phyloP scores from a whole-genome alignment of 2,329 filamentous ascomycete species.

The Knoxdaviesia capensis region DNA sequence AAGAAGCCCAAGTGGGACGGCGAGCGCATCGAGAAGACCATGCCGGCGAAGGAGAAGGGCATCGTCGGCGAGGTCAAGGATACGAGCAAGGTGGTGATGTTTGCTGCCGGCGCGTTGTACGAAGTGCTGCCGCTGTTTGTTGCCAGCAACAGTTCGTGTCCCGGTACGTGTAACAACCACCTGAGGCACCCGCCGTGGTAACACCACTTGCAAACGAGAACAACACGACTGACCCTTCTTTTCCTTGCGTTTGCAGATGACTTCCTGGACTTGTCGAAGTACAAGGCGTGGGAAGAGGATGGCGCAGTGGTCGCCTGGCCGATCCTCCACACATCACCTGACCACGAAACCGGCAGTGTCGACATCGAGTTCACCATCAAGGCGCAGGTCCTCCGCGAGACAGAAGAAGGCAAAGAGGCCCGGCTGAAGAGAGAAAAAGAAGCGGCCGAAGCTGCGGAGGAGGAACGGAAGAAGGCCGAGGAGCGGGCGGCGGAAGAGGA shows the following conservation, averaged over 20 bases:
- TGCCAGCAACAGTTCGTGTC: conserved; percentile 14
- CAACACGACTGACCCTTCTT: background rate
- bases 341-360: conserved; percentile 8
- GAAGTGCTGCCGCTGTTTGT: conserved; percentile 21
- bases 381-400: conserved; percentile 11
- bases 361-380: conserved; percentile 13
- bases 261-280: conserved; percentile 11
- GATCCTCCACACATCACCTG: conserved; percentile 10
- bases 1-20: conserved; percentile 13
- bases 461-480: background rate
- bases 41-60: conserved; percentile 7
- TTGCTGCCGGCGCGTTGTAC: conserved; percentile 22
- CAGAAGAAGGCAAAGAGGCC: conserved; percentile 9
- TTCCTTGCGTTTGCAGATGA: background rate
- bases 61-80: conserved; percentile 5
- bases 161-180: no score
- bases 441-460: background rate
- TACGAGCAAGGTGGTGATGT: conserved; percentile 16
- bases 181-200: no score
- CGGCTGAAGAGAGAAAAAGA: conserved; percentile 5
- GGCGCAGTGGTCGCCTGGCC: conserved; percentile 12
- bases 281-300: conserved; percentile 9
- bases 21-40: conserved; percentile 15
- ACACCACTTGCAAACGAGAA: background rate
- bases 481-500: background rate